Conservation (phyloP, 306 rosid genomes). For the Cicer arietinum region DNA sequence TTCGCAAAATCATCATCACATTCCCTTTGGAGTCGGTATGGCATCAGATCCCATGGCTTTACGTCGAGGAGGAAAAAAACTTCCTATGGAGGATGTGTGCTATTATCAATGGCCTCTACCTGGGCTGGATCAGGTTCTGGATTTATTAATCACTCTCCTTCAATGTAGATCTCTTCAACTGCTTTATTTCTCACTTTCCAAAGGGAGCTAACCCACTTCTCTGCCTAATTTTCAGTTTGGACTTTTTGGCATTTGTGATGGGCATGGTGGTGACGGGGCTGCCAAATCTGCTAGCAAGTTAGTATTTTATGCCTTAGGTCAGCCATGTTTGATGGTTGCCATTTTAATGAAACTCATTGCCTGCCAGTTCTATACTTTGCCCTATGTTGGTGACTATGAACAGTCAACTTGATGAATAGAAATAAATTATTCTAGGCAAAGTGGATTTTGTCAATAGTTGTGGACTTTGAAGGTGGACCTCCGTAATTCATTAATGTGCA, state of each 20-base stretch:
- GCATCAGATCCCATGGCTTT: conserved; percentile 97
- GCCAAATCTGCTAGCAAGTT: conserved; percentile 96
- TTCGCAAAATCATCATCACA: conserved; percentile 59
- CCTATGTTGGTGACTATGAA: conserved; percentile 19
- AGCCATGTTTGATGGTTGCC: conserved; percentile 40
- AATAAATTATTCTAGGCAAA: conserved; percentile 6
- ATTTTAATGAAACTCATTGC: conserved; percentile 22
- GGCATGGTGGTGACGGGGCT: conserved; percentile 93
- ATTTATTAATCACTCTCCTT: conserved; percentile 32
- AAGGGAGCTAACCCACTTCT: conserved; percentile 47
- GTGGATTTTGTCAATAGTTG: not conserved
- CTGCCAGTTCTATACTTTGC: conserved; percentile 11
- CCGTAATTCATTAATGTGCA: conserved; percentile 15
- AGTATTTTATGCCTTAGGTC: conserved; percentile 55
- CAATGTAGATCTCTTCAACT: conserved; percentile 25
- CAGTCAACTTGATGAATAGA: conserved; percentile 9
- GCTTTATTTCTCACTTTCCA: conserved; percentile 42
- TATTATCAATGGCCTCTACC: conserved; percentile 93
- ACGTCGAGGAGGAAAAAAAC: conserved; percentile 90
- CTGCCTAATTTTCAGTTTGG: conserved; percentile 80
- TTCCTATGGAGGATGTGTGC: conserved; percentile 98
- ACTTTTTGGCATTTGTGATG: conserved; percentile 88
- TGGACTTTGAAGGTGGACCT: conserved; percentile 26
- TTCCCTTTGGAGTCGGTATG: conserved; percentile 89
- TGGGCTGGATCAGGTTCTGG: conserved; percentile 85